Evolutionary conservation across 177 flowering plant genomes (phyloP).

Genomic region (Vitis hybrid): DNA sequence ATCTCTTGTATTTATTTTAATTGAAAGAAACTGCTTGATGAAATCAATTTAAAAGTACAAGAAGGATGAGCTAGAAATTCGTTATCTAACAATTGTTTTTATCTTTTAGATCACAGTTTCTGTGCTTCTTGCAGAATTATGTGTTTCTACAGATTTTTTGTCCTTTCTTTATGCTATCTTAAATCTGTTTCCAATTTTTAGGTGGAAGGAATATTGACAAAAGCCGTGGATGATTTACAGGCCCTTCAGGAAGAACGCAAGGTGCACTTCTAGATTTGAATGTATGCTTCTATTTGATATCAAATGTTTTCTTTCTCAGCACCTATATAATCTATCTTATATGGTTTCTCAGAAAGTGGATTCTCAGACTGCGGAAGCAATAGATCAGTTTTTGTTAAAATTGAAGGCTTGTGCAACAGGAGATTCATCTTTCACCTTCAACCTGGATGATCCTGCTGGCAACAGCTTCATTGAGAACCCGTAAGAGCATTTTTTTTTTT

Average conservation of each 20-base stretch:
- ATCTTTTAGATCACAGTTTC: no score
- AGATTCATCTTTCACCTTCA: slow-evolving; percentile 62
- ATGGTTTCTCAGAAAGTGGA: slow-evolving; percentile 63
- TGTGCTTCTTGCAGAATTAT: no score
- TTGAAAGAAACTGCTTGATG: no score
- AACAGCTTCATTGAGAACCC: slow-evolving; percentile 97
- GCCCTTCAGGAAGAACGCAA: slow-evolving; percentile 91
- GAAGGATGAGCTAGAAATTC: no score
- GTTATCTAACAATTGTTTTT: no score
- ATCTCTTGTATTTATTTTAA: no score
- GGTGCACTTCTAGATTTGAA: slow-evolving; percentile 33
- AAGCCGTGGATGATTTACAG: slow-evolving; percentile 73
- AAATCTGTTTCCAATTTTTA: slow-evolving; percentile 16
- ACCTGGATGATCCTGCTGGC: slow-evolving; percentile 96
- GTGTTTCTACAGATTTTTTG: not conserved
- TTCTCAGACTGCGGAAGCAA: slow-evolving; percentile 85
- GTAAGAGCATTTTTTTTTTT: slow-evolving; percentile 37
- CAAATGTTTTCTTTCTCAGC: not conserved
- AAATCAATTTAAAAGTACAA: no score
- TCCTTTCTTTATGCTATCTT: not conserved
- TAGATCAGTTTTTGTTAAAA: slow-evolving; percentile 73
- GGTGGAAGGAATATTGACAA: slow-evolving; percentile 82
- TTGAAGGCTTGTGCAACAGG: slow-evolving; percentile 75
- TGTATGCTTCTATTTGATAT: not conserved
- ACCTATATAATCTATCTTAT: slow-evolving; percentile 7